Percentiles rank a stretch among this genome's conserved stretches.
Conservation (phyloP, 2,329 filamentous ascomycete genomes). For the Penicillium hesseltinei region DNA sequence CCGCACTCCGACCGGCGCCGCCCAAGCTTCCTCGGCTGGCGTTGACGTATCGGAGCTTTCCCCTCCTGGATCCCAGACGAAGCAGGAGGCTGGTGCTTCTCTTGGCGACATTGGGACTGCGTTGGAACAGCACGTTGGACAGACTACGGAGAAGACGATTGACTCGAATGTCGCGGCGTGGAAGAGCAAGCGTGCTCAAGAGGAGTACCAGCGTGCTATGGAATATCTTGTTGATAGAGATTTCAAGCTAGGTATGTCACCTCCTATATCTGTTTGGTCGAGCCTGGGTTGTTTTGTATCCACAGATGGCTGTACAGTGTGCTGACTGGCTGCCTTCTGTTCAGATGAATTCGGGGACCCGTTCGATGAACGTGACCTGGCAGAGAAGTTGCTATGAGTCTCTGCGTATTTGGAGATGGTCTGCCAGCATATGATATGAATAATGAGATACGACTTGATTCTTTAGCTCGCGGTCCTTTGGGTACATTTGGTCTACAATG, state of each 20-base stretch:
- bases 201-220: constrained; percentile 54
- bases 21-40: constrained; percentile 22
- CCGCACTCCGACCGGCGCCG: constrained; percentile 42
- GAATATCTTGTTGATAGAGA: constrained; percentile 53
- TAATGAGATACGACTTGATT: constrained; percentile 28
- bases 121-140: constrained; percentile 9
- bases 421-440: constrained; percentile 19
- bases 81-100: constrained; percentile 12
- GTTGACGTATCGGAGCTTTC: constrained; percentile 49
- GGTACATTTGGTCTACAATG: too few relatives aligned
- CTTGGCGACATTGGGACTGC: not conserved
- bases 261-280: not conserved
- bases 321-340: constrained; percentile 2
- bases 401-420: not conserved
- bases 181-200: constrained; percentile 57
- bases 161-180: constrained; percentile 52
- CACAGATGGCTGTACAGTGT: not conserved
- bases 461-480: not conserved
- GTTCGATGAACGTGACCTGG: constrained; percentile 44
- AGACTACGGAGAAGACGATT: constrained; percentile 24
- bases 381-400: constrained; percentile 23
- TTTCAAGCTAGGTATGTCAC: constrained; percentile 47
- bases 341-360: constrained; percentile 48
- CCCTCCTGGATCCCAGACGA: constrained; percentile 53
- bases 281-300: not conserved